Base-by-base conservation (phyloP, 148 eudicot species). In the Rhododendron mucronatum region DNA sequence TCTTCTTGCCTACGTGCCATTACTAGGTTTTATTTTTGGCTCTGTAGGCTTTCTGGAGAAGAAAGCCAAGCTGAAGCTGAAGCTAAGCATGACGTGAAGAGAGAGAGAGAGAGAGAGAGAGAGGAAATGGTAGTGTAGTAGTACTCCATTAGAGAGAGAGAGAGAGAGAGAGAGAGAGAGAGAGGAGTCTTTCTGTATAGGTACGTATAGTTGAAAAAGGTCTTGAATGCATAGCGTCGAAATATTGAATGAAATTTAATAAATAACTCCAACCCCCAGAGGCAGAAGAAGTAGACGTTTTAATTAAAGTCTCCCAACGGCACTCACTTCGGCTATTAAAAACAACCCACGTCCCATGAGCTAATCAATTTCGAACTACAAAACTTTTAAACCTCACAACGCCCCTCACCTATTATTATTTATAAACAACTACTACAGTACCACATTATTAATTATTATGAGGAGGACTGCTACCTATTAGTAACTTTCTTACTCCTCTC, bases 161-260 rank as follows among this genome's bases (percentile, higher is more conserved):
- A 59, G 65, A 77, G 16, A 73, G 41, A 33, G 33, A 59, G 67
- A 50, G 67, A 84, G 61, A n/a, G 87, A n/a, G n/a, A 28, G 28
- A 45, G 81, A 23, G 88, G 87, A 78, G 90, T 79, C 82, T 86
- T 90, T 57, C 45, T 41, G 45, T 41, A 41, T 41, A 41, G 8
- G 69, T 86, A 89, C 92, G 69, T 86, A 89, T 92, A 88, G 94
- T 87, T 93, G 96, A 92, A 92, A 86, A 81, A 78, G 83, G 91
- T 41, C 78, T 89, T 90, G 85, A 88, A n/a, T 77, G 83, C 81
- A 78, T 79, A 80, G 87, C 75, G 44, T 88, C 82, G 44, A 78
- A 86, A 67, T 88, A 87, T 74, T 23, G 5, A 89, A 90, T 86
- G 88, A 47, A 48, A 55, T 23, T 80, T 80, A 61, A 80, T 82